Evolutionary conservation across 306 rosid species (phyloP).

Genomic region (Herpetospermum pedunculosum): DNA sequence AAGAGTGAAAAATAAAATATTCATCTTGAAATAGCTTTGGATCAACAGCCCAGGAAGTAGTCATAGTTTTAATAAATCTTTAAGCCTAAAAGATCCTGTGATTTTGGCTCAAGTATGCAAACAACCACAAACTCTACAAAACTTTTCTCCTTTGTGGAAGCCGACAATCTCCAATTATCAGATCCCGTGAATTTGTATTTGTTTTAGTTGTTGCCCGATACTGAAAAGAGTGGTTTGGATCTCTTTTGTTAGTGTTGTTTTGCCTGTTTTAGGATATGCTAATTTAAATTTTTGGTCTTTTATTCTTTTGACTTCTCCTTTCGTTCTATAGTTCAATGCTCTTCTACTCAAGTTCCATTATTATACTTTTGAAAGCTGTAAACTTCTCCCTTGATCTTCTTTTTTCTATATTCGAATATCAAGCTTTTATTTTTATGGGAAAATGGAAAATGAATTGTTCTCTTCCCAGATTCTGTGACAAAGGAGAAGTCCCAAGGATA

Average conservation of each 20-base stretch:
- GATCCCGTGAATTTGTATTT: background rate
- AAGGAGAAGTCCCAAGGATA: slow-evolving; percentile 97
- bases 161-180: background rate
- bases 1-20: background rate
- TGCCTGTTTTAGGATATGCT: background rate
- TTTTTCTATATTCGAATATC: background rate
- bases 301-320: background rate
- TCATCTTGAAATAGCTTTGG: background rate
- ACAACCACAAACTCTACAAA: background rate
- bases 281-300: background rate
- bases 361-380: background rate
- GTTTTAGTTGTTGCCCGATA: background rate
- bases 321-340: background rate
- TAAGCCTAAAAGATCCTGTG: background rate
- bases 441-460: slow-evolving; percentile 11
- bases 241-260: background rate
- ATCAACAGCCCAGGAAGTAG: background rate
- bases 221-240: background rate
- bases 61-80: background rate
- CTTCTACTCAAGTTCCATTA: background rate
- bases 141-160: background rate
- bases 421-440: slow-evolving; percentile 7
- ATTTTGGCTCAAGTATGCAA: background rate
- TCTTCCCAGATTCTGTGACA: slow-evolving; percentile 76
- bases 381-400: background rate